Evolutionary conservation across 2,329 filamentous ascomycete species (phyloP).

Genomic region (Colletotrichum sp.): DNA sequence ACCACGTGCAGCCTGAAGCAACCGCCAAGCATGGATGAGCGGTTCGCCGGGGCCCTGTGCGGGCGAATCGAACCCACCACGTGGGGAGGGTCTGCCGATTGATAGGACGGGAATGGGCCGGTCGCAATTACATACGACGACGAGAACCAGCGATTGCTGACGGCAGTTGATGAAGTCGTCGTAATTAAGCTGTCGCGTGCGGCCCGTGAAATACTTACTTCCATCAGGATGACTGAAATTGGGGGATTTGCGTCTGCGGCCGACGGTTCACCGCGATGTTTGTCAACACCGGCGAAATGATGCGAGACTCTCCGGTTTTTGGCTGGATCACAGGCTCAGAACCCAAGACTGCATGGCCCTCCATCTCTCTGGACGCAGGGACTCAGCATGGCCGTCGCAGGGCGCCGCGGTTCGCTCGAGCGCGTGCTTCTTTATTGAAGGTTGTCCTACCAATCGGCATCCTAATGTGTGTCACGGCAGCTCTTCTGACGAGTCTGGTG

Average conservation of each 20-base stretch:
- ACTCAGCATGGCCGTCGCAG: not conserved
- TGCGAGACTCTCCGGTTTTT: not conserved
- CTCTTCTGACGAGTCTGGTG: not conserved
- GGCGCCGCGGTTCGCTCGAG: not conserved
- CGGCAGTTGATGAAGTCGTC: not conserved
- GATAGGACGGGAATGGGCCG: constrained; percentile 3
- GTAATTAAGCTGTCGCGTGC: not conserved
- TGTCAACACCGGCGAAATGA: not conserved
- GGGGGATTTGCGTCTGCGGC: not conserved
- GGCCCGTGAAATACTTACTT: not conserved
- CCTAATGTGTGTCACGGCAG: not conserved
- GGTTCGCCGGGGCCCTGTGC: not conserved
- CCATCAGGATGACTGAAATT: not conserved
- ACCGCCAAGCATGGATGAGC: constrained; percentile 2
- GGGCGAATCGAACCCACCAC: constrained; percentile 16
- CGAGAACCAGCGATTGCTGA: not conserved
- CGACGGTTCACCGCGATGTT: not conserved
- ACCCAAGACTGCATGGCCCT: not conserved
- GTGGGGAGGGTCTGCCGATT: constrained; percentile 1
- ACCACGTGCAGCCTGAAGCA: not conserved
- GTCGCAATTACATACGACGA: not conserved
- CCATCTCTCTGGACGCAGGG: not conserved
- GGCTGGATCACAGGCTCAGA: not conserved
- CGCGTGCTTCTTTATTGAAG: not conserved
- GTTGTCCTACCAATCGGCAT: not conserved